phyloP scores from a whole-genome alignment of 2,329 filamentous ascomycete genomes.

The Cladosporium oxysporum region DNA sequence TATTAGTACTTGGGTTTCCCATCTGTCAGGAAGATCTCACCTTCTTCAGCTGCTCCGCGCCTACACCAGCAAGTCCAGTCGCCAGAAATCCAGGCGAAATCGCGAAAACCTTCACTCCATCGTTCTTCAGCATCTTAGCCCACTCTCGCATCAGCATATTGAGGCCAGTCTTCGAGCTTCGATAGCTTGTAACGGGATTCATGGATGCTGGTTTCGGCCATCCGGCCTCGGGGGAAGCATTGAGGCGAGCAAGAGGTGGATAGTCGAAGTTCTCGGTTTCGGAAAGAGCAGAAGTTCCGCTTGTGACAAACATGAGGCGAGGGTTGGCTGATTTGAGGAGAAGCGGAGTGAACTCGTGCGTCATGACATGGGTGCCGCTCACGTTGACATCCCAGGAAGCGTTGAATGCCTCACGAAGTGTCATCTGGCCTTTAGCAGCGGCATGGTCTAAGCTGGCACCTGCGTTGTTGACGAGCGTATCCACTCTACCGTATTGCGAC shows the following conservation, averaged over 20 bases:
- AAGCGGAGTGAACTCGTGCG: constrained; percentile 39
- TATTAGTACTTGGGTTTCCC: neutral
- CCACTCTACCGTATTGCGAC: constrained; percentile 48
- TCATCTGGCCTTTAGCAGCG: constrained; percentile 31
- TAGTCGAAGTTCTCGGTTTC: constrained; percentile 36
- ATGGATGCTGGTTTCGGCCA: constrained; percentile 48
- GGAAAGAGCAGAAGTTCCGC: constrained; percentile 45
- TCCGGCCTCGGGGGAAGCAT: constrained; percentile 39
- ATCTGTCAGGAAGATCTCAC: constrained; percentile 12
- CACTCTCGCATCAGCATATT: constrained; percentile 56
- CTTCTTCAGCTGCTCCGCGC: constrained; percentile 34
- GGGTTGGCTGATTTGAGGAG: constrained; percentile 40
- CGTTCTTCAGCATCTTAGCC: constrained; percentile 42
- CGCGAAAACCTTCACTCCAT: constrained; percentile 52
- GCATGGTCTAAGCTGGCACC: constrained; percentile 50
- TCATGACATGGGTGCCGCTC: constrained; percentile 42
- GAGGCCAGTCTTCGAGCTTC: constrained; percentile 48
- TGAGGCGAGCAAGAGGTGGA: constrained; percentile 29
- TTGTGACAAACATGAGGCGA: constrained; percentile 44
- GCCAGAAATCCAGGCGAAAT: constrained; percentile 51
- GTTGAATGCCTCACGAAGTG: constrained; percentile 41
- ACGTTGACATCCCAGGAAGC: constrained; percentile 43
- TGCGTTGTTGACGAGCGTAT: constrained; percentile 60
- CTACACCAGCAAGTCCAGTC: constrained; percentile 44
- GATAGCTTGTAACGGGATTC: constrained; percentile 40